Evolutionary conservation across 345 rosid species (phyloP), one percentile per base, ranked within the genome.

Genomic region (Erodium maritimum): DNA sequence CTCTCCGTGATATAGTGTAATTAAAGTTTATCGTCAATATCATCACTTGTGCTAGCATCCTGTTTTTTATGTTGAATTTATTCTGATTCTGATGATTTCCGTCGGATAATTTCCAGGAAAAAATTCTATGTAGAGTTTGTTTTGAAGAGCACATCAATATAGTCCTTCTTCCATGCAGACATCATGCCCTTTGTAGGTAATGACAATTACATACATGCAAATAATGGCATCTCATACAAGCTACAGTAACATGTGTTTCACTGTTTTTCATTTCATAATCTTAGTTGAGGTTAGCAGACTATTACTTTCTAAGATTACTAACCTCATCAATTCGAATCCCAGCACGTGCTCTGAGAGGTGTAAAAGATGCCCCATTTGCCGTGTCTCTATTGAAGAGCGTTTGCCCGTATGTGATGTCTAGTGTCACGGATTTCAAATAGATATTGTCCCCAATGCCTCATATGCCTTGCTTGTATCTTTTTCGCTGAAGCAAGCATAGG

Each of bases 291-390:
- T 5, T 29, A 11, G 37, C 37, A 6, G 5, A 5, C 37, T 11
- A 29, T 29, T 4, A 5, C 4, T 6, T 29, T 56, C 50, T 23
- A n/a, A 11, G 29, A 33, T 66, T 5, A 9, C 50, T 24, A 8
- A 48, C 37, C 5, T n/a, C 21, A 25, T 23, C 55, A 18, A 33
- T 13, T 23, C 54, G 61, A 52, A 16, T 71, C 29, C 59, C 84
- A 88, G 95, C 25, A 82, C 87, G 0, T 91, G 96, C 79, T 73
- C 88, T n/a, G 88, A 91, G 66, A 91, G 84, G 77, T 86, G 97
- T 65, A 82, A 86, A 69, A 84, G 78, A 70, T 88, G 95, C 64
- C 95, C 93, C 52, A 78, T 91, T 52, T 86, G 95, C 78, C 91
- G 91, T 0, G 87, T 84, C 55, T 3, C 69, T 23, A 91, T 88